Evolutionary conservation across 2,329 filamentous ascomycete genomes (phyloP), one percentile per base, ranked within the genome.

Genomic region (Clonostachys byssicola): DNA sequence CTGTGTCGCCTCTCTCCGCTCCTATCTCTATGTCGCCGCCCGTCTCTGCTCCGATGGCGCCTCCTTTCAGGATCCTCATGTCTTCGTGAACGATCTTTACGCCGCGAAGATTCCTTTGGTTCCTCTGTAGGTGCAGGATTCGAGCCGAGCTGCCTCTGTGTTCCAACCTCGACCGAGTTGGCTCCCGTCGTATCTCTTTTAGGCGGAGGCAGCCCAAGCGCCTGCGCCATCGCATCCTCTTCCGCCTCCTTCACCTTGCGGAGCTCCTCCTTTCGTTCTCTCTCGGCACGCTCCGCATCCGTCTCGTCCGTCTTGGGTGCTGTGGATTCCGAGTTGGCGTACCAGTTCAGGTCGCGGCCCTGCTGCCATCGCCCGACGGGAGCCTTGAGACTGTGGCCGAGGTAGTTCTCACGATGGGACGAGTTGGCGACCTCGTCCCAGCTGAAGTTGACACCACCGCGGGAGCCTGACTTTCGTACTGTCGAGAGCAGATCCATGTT

Each of bases 351-450:
- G 47, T 83, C 80, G 50, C 83, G 84, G 8, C 86, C 85, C 61
- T 92, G 85, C 60, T 94, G 89, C 92, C 92, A 96, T 54, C 92
- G 86, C 8, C 92, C 92, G 5, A 96, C 91, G 0, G 92, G 89
- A 0, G 92, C 92, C 75, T 92, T 96, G 49, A 96, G 71, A 49
- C 88, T 94, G 71, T 96, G 92, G 45, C 92, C 92, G 8, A 96
- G 86, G 65, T 83, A 86, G 59, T 85, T 96, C 67, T 99, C 92
- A 66, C 94, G 91, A 61, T 96, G 92, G 18, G 80, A 73, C 44
- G 91, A 95, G 54, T 77, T 83, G 64, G 92, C 86, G 61, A 99
- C 92, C 56, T 96, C 91, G 54, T 92, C 88, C 94, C 94, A 97
- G 70, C 86, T 92, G 74, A 99, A 99, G 67, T 96, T 91, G 67